Evolutionary conservation across 306 rosid genomes (phyloP), one percentile per base, ranked within the genome.

Genomic region (Lathyrus tuberosus): DNA sequence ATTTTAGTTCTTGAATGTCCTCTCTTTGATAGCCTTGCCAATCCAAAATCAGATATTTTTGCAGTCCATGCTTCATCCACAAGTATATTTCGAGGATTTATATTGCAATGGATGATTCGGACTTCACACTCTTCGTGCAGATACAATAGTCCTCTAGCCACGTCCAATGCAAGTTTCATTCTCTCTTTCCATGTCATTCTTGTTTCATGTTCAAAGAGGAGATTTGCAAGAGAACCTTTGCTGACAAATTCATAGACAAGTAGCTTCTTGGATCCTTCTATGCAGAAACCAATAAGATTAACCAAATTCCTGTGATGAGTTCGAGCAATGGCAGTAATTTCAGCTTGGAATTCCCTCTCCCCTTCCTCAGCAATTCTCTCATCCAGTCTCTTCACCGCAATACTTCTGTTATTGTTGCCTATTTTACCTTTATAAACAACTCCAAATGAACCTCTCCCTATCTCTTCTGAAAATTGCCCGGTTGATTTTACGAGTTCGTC

Each of bases 31-130:
- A 79, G 62, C 13, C 73, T 67, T 8, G 86, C 70, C 13, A 78
- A 72, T 47, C 86, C 86, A 78, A 82, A 82, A 40, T 78, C 86
- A 46, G 81, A 52, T 24, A 82, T 71, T 44, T 75, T 82, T 28
- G 83, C 86, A 3, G 20, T 65, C 81, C 81, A 70, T 5, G 35
- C 38, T 61, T 75, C 86, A 67, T 82, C 86, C 76, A 82, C 44
- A 0, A 82, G 83, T 62, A 82, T 79, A 9, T 82, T 79, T 5
- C 30, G 67, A 15, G 83, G 81, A 62, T 71, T 82, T 40, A 82
- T 75, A 42, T 82, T 75, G 74, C 83, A 67, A 22, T 82, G 86
- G 20, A 79, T 73, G 4, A 73, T 77, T 3, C 74, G 52, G 8
- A 57, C 71, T 4, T 77, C 79, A 42, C 82, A 81, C 51, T 81